A percentile compares a stretch with the other conserved stretches of the same genome.
Conservation (phyloP, 345 rosid genomes). For the Barbarea vulgaris region DNA sequence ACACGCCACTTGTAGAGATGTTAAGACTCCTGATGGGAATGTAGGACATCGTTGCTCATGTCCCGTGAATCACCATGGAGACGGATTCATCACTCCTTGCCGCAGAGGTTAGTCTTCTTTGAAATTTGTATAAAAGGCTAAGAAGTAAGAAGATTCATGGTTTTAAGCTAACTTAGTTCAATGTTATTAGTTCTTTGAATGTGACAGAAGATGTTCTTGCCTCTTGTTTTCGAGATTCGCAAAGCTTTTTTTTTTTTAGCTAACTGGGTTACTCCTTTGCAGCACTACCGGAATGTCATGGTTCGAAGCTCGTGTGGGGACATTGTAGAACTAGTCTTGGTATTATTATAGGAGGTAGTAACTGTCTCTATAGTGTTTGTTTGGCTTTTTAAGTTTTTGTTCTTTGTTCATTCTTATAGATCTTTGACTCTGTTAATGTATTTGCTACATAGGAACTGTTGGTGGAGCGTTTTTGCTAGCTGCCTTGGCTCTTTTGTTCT, state of each 20-base stretch:
- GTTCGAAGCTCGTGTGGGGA: slow-evolving; percentile 46
- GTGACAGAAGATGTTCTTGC: neutral
- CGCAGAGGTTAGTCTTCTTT: slow-evolving; percentile 51
- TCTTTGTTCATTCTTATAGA: slow-evolving; percentile 1
- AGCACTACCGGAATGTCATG: slow-evolving; percentile 46
- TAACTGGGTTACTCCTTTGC: slow-evolving; percentile 22
- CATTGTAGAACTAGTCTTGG: slow-evolving; percentile 49
- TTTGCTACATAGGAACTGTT: slow-evolving; percentile 49
- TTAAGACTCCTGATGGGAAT: slow-evolving; percentile 20
- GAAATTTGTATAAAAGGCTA: neutral
- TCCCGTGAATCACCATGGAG: slow-evolving; percentile 52
- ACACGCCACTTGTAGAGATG: slow-evolving; percentile 32
- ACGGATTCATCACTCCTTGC: slow-evolving; percentile 66
- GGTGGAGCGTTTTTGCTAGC: slow-evolving; percentile 62
- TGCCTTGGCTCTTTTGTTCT: slow-evolving; percentile 47
- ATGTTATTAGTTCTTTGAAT: neutral
- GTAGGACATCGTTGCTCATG: slow-evolving; percentile 64
- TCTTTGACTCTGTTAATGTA: slow-evolving; percentile 17
- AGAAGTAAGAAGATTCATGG: neutral
- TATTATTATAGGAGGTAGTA: slow-evolving; percentile 72
- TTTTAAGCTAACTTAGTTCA: neutral
- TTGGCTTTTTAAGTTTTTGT: neutral
- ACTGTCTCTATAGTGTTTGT: neutral
- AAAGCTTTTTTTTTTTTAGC: slow-evolving; percentile 4
- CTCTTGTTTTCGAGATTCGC: neutral